Evolutionary conservation across 805 yeast genomes (phyloP).

Genomic region (Phaffomyces thermotolerans): DNA sequence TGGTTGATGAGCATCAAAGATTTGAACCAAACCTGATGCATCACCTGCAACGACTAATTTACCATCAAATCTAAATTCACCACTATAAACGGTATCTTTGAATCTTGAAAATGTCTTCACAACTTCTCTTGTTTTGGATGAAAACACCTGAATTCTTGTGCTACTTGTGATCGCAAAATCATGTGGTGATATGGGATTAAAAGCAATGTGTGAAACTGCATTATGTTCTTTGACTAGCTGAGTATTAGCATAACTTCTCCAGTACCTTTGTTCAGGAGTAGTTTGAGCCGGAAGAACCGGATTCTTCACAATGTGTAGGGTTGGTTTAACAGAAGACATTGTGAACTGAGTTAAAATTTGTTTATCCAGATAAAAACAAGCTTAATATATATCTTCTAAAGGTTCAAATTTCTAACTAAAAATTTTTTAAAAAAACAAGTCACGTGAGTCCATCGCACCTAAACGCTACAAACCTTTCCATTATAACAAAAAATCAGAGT

Average conservation of each 20-base stretch:
- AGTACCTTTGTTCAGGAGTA: constrained; percentile 89
- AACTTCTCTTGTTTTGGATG: constrained; percentile 91
- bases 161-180: constrained; percentile 93
- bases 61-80: constrained; percentile 89
- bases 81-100: constrained; percentile 87
- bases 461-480: neutral
- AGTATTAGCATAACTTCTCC: constrained; percentile 83
- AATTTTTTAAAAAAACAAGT: neutral
- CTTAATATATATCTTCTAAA: too few species aligned
- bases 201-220: constrained; percentile 80
- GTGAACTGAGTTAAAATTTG: too few species aligned
- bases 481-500: neutral
- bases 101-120: constrained; percentile 79
- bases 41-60: constrained; percentile 90
- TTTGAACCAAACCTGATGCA: constrained; percentile 87
- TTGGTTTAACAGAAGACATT: constrained; percentile 71
- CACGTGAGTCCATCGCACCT: neutral
- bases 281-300: constrained; percentile 78
- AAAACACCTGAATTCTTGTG: constrained; percentile 85
- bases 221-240: constrained; percentile 90
- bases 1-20: constrained; percentile 78
- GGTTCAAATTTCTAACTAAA: neutral
- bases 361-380: too few species aligned
- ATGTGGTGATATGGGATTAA: constrained; percentile 79
- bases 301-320: constrained; percentile 57